Conservation (phyloP, 495 filamentous ascomycete genomes). For the Aspergillus affinis region DNA sequence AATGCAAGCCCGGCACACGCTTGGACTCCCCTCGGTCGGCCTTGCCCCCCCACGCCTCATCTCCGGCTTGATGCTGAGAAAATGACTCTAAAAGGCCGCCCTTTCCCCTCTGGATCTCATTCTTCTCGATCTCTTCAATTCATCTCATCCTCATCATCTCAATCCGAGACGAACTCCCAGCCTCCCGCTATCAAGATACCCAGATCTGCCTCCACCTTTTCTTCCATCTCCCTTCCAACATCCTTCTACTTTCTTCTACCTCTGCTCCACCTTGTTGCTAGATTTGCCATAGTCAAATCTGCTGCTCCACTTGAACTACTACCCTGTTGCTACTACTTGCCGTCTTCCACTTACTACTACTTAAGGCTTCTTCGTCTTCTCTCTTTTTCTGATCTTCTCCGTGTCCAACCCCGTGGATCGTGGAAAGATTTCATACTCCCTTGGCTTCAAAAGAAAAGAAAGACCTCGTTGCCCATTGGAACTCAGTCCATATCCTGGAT, state of each 20-base stretch:
- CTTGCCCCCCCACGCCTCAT: constrained; percentile 19
- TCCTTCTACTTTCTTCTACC: not conserved
- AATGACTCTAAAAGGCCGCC: constrained; percentile 30
- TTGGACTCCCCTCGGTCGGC: constrained; percentile 27
- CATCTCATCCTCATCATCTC: constrained; percentile 4
- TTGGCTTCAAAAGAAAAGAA: constrained; percentile 16
- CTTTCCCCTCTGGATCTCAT: constrained; percentile 21
- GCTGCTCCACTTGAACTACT: constrained; percentile 9
- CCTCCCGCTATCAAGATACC: not conserved
- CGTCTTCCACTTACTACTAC: constrained; percentile 6
- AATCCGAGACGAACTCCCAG: not conserved
- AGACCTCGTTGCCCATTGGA: constrained; percentile 30
- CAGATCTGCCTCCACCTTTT: not conserved
- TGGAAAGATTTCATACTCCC: constrained; percentile 14
- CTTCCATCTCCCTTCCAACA: constrained; percentile 4
- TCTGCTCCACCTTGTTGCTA: constrained; percentile 5
- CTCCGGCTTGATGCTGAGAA: constrained; percentile 10
- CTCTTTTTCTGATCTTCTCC: constrained; percentile 24
- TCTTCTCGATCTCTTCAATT: constrained; percentile 16
- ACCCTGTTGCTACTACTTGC: not conserved
- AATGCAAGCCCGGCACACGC: constrained; percentile 35
- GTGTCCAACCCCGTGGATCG: constrained; percentile 19
- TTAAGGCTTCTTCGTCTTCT: constrained; percentile 17
- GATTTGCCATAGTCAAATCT: constrained; percentile 31
- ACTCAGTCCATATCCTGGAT: constrained; percentile 37